Percentiles rank a stretch among this genome's conserved stretches.
phyloP scores from a whole-genome alignment of 2,329 filamentous ascomycete genomes.

The Botrytis pseudocinerea region DNA sequence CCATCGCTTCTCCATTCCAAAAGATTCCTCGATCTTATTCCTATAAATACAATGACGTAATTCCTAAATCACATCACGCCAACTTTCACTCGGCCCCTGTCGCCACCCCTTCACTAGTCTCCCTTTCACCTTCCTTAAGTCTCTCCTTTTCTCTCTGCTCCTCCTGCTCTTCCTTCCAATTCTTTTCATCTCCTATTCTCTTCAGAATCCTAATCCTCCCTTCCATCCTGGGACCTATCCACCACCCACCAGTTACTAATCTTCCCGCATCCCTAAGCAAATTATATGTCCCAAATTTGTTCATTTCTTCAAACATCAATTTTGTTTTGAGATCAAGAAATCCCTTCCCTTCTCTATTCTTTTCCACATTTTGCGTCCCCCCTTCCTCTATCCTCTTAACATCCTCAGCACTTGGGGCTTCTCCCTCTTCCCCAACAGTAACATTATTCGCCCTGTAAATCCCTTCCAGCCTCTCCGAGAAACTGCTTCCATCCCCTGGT shows the following conservation, averaged over 20 bases:
- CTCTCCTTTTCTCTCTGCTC: neutral
- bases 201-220: slow-evolving; percentile 43
- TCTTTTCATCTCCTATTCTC: slow-evolving; percentile 28
- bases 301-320: slow-evolving; percentile 35
- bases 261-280: slow-evolving; percentile 44
- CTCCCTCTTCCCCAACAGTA: slow-evolving; percentile 12
- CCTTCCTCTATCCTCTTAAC: slow-evolving; percentile 33
- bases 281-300: slow-evolving; percentile 35
- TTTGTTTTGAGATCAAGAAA: slow-evolving; percentile 33
- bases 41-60: neutral
- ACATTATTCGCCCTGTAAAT: slow-evolving; percentile 37
- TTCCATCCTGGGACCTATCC: slow-evolving; percentile 62
- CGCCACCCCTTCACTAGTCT: neutral
- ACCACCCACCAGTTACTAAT: slow-evolving; percentile 59
- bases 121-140: neutral
- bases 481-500: slow-evolving; percentile 45
- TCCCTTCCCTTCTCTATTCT: slow-evolving; percentile 40
- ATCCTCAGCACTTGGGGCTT: slow-evolving; percentile 27
- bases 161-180: slow-evolving; percentile 2
- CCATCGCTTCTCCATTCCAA: neutral
- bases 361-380: slow-evolving; percentile 39
- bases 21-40: neutral
- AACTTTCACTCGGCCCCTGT: too few relatives aligned
- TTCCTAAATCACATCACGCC: neutral
- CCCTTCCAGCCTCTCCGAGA: slow-evolving; percentile 31